Percentiles rank a stretch among this genome's conserved stretches.
These are phyloP conservation scores for Candida mattraensis DNA, from an alignment of 805 yeast species.

Conservation along the genomic window DNA sequence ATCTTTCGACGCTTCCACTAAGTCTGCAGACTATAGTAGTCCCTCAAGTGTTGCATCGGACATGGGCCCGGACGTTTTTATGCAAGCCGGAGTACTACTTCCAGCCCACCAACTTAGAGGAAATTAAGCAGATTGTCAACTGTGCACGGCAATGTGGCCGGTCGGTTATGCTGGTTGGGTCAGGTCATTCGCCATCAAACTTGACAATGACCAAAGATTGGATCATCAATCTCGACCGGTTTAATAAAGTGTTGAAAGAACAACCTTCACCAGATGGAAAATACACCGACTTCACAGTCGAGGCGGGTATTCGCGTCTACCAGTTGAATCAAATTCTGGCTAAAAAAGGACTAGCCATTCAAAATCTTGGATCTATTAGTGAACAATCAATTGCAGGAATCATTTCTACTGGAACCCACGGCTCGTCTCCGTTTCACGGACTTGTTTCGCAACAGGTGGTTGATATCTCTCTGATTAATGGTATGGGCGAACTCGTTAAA, in stretches of 20 bases:
- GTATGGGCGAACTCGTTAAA: conserved; percentile 67
- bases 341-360: conserved; percentile 70
- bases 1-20: conserved; percentile 22
- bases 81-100: conserved; percentile 76
- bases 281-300: conserved; percentile 89
- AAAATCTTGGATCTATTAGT: conserved; percentile 89
- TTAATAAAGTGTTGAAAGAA: conserved; percentile 50
- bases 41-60: conserved; percentile 48
- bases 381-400: conserved; percentile 96
- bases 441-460: conserved; percentile 86
- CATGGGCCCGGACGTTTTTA: conserved; percentile 91
- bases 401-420: conserved; percentile 95
- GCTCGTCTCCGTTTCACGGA: conserved; percentile 92
- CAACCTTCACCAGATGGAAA: conserved; percentile 54
- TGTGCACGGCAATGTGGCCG: conserved; percentile 58
- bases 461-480: conserved; percentile 68
- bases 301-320: conserved; percentile 83
- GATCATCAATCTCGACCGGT: conserved; percentile 82
- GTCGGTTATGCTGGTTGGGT: conserved; percentile 82
- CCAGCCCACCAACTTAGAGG: conserved; percentile 73
- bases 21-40: conserved; percentile 33
- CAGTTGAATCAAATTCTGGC: conserved; percentile 71
- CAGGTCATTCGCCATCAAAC: conserved; percentile 94
- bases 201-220: conserved; percentile 86
- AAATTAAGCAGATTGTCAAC: conserved; percentile 64